Percentiles rank a stretch among this genome's conserved stretches.
Evolutionary conservation across 2,329 filamentous ascomycete genomes (phyloP).

Genomic region (Dactylellina parvicollis): DNA sequence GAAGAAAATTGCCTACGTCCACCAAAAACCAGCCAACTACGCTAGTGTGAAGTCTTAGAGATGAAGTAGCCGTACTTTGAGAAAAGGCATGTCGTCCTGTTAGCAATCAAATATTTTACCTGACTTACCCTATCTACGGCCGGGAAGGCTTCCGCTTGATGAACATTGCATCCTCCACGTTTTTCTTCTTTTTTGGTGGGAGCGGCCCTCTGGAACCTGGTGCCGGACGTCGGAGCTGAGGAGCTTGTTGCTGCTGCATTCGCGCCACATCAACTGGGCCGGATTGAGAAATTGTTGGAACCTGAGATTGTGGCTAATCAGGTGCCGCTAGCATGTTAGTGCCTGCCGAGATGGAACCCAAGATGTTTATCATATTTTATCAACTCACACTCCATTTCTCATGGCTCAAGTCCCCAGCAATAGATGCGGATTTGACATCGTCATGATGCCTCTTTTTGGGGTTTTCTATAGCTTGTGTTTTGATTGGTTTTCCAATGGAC

Average conservation of each 20-base stretch:
- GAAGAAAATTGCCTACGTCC: background rate
- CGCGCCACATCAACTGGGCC: background rate
- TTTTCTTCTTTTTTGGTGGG: slow-evolving; percentile 48
- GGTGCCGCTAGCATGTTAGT: too few relatives aligned
- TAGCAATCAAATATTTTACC: too few relatives aligned
- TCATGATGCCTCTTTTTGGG: slow-evolving; percentile 5
- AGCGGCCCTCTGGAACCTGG: slow-evolving; percentile 39
- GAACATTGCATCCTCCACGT: slow-evolving; percentile 52
- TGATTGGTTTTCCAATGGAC: background rate
- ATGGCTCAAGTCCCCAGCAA: background rate
- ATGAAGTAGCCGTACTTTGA: background rate
- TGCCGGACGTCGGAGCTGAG: slow-evolving; percentile 19
- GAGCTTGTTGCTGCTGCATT: background rate
- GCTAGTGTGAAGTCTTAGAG: background rate
- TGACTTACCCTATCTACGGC: slow-evolving; percentile 21
- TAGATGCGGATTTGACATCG: background rate
- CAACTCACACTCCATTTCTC: background rate
- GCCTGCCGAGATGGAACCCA: too few relatives aligned
- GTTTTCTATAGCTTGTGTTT: background rate
- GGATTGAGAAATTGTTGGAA: background rate
- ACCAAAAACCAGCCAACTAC: background rate
- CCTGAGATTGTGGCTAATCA: background rate
- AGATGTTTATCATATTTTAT: too few relatives aligned
- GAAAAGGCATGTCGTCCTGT: too few relatives aligned
- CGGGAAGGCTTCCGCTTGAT: slow-evolving; percentile 42